Base-by-base conservation (phyloP, 305 asterid species). In the Fraxinus ornus region DNA sequence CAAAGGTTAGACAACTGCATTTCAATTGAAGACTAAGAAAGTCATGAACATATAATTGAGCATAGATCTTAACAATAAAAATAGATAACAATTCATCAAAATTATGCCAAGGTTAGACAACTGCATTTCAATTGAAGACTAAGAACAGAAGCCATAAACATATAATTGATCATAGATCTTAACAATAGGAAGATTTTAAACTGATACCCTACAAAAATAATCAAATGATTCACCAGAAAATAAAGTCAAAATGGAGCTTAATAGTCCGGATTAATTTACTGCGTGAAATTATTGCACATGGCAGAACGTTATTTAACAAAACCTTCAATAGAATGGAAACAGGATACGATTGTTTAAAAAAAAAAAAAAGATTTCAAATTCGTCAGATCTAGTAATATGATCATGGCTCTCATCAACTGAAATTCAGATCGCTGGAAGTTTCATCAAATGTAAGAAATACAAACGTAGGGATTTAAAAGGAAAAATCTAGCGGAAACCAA, bases 331-430 rank as follows among this genome's bases (percentile, higher is more conserved):
- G 2, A 10, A 68, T 71, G 32, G 33, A 4, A 13, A 74, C 8
- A 76, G 70, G 28, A 64, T 37, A 70, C 30, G 55, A 70, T 52
- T 68, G 72, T n/a, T 32, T 2, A 55, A 57, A 57, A 55, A 55
- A 17, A n/a, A 55, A 64, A 73, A 85, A 13, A 72, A n/a, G 10
- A 79, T 52, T 71, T n/a, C n/a, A 22, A 73, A 79, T 49, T 78
- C 78, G 62, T 81, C 88, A 83, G 88, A 86, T 89, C 90, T 86
- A 68, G 75, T 72, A 47, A 41, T 41, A 76, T 39, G 75, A 62
- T 76, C 79, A 4, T 32, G 75, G 68, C 64, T 55, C 86, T 9
- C 83, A n/a, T 55, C 85, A 79, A 83, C 80, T 80, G 76, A 81
- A 81, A 81, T 44, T 30, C 81, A 68, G 79, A 75, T 49, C 57